Percentiles rank a stretch among this genome's conserved stretches.
phyloP scores from a whole-genome alignment of 257 asterid genomes.

The Plantago major region DNA sequence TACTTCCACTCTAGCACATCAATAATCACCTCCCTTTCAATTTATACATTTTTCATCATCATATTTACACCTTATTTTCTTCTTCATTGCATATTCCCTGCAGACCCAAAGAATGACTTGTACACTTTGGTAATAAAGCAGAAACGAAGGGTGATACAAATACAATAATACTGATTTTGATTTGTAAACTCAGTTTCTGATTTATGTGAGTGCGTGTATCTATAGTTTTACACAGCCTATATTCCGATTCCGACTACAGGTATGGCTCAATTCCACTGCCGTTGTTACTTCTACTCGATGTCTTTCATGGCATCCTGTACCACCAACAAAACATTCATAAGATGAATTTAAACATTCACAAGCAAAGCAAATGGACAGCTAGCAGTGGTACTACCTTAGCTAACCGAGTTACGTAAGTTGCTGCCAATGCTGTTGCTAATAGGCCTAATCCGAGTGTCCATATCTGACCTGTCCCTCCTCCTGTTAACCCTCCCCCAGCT shows the following conservation, averaged over 20 bases:
- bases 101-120: neutral
- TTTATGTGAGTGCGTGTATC: slow-evolving; percentile 18
- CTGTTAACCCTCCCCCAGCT: slow-evolving; percentile 50
- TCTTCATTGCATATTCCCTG: no score
- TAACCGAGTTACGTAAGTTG: slow-evolving; percentile 72
- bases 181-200: slow-evolving; percentile 6
- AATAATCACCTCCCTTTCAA: no score
- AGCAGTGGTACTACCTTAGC: slow-evolving; percentile 60
- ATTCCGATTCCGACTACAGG: no score
- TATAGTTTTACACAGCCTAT: slow-evolving; percentile 14
- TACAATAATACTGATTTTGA: neutral
- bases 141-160: neutral
- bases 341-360: neutral
- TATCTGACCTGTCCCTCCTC: slow-evolving; percentile 79
- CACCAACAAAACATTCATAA: slow-evolving; percentile 5
- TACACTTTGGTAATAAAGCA: neutral
- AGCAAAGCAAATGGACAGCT: no score
- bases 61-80: no score
- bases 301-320: slow-evolving; percentile 53
- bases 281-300: slow-evolving; percentile 29
- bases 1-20: no score
- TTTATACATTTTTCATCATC: no score
- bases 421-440: slow-evolving; percentile 76
- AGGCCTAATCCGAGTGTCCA: slow-evolving; percentile 79
- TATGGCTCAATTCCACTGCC: neutral